Conservation (phyloP, 2,329 filamentous ascomycete species). For the Dactylellina parvicollis region DNA sequence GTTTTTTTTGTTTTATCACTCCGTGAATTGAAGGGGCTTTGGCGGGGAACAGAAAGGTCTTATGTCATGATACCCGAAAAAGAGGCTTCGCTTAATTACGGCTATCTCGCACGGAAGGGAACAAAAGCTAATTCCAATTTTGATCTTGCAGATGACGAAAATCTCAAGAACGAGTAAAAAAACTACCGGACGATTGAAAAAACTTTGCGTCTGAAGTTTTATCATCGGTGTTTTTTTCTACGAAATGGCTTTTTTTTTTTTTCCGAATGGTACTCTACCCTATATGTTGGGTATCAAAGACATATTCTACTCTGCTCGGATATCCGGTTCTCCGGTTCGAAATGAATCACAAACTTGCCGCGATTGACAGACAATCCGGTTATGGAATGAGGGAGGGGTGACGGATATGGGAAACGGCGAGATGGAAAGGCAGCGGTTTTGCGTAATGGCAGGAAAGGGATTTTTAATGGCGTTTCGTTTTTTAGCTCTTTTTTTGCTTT, state of each 20-base stretch:
- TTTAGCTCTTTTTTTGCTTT: neutral
- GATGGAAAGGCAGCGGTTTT: neutral
- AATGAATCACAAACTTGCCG: no score
- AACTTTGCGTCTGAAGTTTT: neutral
- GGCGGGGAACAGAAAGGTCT: no score
- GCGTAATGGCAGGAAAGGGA: slow-evolving; percentile 6
- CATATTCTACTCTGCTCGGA: no score
- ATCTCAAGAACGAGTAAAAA: neutral
- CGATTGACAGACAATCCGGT: neutral
- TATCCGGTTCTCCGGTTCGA: no score
- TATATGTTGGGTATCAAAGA: no score
- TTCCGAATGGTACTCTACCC: neutral
- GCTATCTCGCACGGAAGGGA: neutral
- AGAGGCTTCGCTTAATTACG: neutral
- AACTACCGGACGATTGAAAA: neutral
- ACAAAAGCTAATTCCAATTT: neutral
- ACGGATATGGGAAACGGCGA: neutral
- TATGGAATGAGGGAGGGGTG: neutral
- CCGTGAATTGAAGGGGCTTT: no score
- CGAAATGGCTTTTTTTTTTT: no score
- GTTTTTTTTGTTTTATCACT: no score
- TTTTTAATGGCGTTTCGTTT: neutral
- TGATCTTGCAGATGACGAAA: neutral
- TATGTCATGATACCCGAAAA: no score
- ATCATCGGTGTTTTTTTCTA: neutral